Conservation (phyloP, 208 protist species). For the Trypanosoma avium region DNA sequence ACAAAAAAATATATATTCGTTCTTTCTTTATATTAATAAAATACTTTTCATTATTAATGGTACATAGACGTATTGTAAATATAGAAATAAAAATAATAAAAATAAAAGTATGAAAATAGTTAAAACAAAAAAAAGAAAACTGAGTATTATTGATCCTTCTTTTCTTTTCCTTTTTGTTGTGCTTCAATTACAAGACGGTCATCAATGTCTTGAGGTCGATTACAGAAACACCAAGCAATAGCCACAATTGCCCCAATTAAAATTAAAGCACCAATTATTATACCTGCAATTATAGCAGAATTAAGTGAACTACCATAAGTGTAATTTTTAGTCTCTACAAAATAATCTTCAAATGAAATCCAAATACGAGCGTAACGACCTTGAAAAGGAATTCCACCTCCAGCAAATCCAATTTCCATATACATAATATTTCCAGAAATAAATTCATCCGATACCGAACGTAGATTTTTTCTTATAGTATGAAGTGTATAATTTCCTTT, state of each 20-base stretch:
- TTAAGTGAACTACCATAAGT: slow-evolving; percentile 35
- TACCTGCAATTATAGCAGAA: slow-evolving; percentile 33
- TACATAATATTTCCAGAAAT: slow-evolving; percentile 53
- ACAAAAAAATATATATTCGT: too few species aligned
- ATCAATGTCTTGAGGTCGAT: slow-evolving; percentile 28
- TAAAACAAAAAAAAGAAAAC: too few species aligned
- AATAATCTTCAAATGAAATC: slow-evolving; percentile 42
- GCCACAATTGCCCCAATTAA: slow-evolving; percentile 27
- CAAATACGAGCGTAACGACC: slow-evolving; percentile 42
- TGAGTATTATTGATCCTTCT: not conserved
- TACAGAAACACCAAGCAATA: slow-evolving; percentile 44
- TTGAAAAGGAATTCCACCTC: slow-evolving; percentile 15
- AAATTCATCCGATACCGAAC: slow-evolving; percentile 27
- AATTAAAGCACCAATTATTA: slow-evolving; percentile 24
- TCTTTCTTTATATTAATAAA: too few species aligned
- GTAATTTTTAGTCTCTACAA: slow-evolving; percentile 12
- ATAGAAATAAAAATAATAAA: too few species aligned
- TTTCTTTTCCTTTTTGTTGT: slow-evolving; percentile 14
- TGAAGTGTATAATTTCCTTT: slow-evolving; percentile 26
- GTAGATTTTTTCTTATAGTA: slow-evolving; percentile 29
- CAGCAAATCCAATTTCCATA: slow-evolving; percentile 44
- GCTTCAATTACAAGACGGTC: slow-evolving; percentile 29
- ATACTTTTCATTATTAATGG: too few species aligned
- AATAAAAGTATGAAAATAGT: too few species aligned
- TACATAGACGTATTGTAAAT: too few species aligned